Evolutionary conservation across 2,329 filamentous ascomycete genomes (phyloP), one percentile per base, ranked within the genome.

Genomic region (Scorias spongiosa): DNA sequence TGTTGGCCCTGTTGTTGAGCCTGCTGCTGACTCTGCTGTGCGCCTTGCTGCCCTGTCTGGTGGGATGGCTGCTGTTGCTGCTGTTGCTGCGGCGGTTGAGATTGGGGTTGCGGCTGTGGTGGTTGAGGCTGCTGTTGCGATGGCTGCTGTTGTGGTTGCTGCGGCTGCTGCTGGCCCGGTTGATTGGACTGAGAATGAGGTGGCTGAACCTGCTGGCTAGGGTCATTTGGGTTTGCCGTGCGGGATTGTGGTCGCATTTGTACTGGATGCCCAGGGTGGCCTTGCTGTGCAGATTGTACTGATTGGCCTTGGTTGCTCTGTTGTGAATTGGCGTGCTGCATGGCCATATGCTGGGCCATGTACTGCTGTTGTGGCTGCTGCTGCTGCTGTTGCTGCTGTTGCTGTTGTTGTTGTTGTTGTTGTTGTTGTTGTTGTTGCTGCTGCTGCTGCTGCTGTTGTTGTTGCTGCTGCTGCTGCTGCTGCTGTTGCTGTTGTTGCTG

Each of bases 321-420:
- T 52, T 71, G 68, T 1, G 67, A 70, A 29, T 64, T 62, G 1
- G 60, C 67, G 44, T 70, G 67, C 48, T 70, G 67, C 68, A 71
- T 62, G 5, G 58, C 57, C 47, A 62, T 50, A 38, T 63, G 32
- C 15, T 36, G 32, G 9, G 32, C 32, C 15, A 36, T 36, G 30
- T 50, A 47, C 29, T 49, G 48, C 10, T 32, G 37, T 43, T 55
- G 50, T 41, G 57, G 55, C 29, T 49, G 44, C 39, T 52, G 51
- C 9, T 42, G 37, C 43, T 54, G 51, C 44, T 55, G 53, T 28
- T 51, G 48, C 26, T 52, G 42, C 15, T 49, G 48, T 34, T 50
- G 48, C 29, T 49, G 48, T 9, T 32, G 37, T 43, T 55, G 50
- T 41, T 57, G 55, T 34, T 50, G 48, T 32, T 49, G 48, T 9